Base-by-base conservation (phyloP, 192 early-diverging fungal genomes). In the Phlyctochytrium bullatum region DNA sequence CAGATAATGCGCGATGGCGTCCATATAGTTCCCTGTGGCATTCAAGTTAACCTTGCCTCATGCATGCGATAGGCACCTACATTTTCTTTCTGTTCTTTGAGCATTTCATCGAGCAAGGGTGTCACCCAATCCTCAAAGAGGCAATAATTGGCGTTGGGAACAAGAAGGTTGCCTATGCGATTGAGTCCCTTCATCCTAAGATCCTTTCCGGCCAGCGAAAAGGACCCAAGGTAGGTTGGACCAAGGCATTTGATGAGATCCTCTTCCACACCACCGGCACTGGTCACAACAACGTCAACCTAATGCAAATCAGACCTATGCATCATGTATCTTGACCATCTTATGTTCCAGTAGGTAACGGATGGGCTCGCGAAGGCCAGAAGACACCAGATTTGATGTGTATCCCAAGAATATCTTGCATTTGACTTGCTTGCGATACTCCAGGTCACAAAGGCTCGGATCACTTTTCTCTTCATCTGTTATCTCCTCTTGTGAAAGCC, bases 61-160 rank as follows among this genome's bases (percentile, higher is more conserved):
- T 30, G 29, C 1, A 47, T 0, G 58, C 2, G 28, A 24, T 27
- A 17, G 10, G 50, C 14, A 16, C 67, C 52, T 64, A 86, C 84
- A 71, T 94, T 66, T 23, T 77, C 78, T 57, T 92, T 91, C 80
- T 99, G 97, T 67, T 99, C 97, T 57, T 87, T 74, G 50, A 98
- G 84, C 87, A 96, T 88, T 59, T 90, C 78, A 73, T 99, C 97
- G 62, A 99, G 75, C 59, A 99, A 89, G 3, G 95, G 95, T 27
- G 95, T 81, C 3, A 99, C 83, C 97, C 97, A 99, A 76, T 99
- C 96, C 80, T 99, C 97, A 78, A 99, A 99, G 33, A 93, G 90
- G 85, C 95, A 97, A 75, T 99, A 99, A 76, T 99, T 99, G 71
- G 97, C 91, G 77, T 99, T 99, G 0, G 97, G 97, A 6, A 99